Evolutionary conservation across 2,329 filamentous ascomycete species (phyloP), one percentile per base, ranked within the genome.

Genomic region (Cercospora sesami): DNA sequence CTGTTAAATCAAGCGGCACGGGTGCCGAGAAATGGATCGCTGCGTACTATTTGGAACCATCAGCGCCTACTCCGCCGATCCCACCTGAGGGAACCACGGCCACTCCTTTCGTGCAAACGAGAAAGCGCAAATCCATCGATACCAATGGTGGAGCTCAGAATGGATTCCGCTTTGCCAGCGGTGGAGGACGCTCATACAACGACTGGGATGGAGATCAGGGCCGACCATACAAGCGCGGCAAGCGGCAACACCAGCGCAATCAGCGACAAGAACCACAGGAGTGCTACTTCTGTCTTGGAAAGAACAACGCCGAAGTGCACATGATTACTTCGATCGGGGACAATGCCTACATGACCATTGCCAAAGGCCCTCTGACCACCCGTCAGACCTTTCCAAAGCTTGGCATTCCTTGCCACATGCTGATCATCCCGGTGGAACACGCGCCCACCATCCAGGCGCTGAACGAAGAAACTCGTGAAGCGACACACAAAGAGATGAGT

Each of bases 241-340:
- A 59, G n/a, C 53, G 63, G n/a, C 31, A 57, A 14, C 55, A 59
- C 23, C 26, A 26, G 28, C 53, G 60, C 23, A 63, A 79, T 70
- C 83, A 83, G 68, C 77, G 80, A 33, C 74, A 75, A 48, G 76
- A 79, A 5, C 80, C 81, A 1, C 89, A 90, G 63, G 86, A 90
- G 75, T 99, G 95, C 81, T 99, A 95, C 83, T 98, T 99, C 83
- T 99, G 95, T 78, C 85, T 99, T 10, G 94, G 92, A 5, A 97
- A 96, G 78, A 88, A 91, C 5, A 91, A 90, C 69, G 83, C 95
- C 55, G 91, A 91, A 63, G 90, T 90, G 1, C 94, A 99, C 80
- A 91, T 99, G 80, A 90, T 97, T 75, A 91, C 91, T 72, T 93
- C 91, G 28, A 94, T 99, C 71, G 95, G 92, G 63, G 89, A 93